Evolutionary conservation across 441 rosid species (phyloP).

Genomic region (Euphorbia celastroides): DNA sequence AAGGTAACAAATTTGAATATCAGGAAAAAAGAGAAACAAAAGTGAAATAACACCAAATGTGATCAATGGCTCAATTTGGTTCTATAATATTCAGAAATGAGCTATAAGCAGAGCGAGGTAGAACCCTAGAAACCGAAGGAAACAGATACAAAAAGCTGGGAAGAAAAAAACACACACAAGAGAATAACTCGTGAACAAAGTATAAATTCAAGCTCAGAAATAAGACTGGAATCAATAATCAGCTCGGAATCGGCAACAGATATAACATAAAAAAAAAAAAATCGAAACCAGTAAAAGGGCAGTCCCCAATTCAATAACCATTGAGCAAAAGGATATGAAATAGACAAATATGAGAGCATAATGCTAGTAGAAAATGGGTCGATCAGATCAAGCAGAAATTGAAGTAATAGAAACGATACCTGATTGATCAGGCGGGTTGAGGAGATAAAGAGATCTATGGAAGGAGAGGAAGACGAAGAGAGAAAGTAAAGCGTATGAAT

Average conservation of each 20-base stretch:
- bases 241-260: not conserved
- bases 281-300: not conserved
- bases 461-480: not conserved
- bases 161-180: not conserved
- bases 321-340: not conserved
- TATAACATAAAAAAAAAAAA: not conserved
- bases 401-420: conserved; percentile 15
- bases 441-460: conserved; percentile 1
- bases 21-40: not conserved
- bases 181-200: not conserved
- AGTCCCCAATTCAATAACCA: not conserved
- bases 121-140: not conserved
- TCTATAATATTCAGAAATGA: not conserved
- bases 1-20: not conserved
- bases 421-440: conserved; percentile 11
- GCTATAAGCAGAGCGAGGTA: not conserved
- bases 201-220: not conserved
- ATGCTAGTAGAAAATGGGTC: conserved; percentile 10
- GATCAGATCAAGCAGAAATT: conserved; percentile 6
- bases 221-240: not conserved
- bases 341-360: not conserved
- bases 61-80: not conserved
- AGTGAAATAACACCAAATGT: not conserved
- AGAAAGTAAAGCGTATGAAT: conserved; percentile 12
- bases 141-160: too few relatives aligned